These are phyloP conservation scores for Drechslerella dactyloides DNA, from an alignment of 2,329 filamentous ascomycete species.

Conservation along the genomic window DNA sequence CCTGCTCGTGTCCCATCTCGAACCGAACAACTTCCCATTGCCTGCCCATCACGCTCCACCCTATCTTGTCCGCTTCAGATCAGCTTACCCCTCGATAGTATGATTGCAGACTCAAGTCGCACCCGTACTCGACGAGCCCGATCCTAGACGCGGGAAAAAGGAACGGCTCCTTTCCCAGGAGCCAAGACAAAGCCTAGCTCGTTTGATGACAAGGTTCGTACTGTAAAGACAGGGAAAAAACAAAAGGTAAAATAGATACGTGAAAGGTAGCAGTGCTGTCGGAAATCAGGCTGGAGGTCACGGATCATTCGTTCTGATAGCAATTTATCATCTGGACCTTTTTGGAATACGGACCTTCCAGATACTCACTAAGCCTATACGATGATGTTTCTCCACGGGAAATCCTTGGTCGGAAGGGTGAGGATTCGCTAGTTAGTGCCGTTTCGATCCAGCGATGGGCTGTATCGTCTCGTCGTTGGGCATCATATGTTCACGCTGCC, in stretches of 20 bases:
- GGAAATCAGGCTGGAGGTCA: constrained; percentile 48
- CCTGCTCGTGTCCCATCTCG: constrained; percentile 18
- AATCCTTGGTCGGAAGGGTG: constrained; percentile 39
- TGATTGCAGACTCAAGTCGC: constrained; percentile 1
- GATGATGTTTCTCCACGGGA: constrained; percentile 21
- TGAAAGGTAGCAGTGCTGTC: not conserved
- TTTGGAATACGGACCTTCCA: constrained; percentile 43
- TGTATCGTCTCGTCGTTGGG: constrained; percentile 1
- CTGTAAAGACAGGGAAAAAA: constrained; percentile 24
- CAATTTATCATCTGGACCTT: constrained; percentile 45
- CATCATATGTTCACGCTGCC: constrained; percentile 41
- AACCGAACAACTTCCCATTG: constrained; percentile 25
- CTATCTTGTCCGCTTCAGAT: constrained; percentile 28
- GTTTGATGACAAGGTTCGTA: constrained; percentile 41
- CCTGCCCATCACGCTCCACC: not conserved
- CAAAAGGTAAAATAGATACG: not conserved
- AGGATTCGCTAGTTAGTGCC: constrained; percentile 32
- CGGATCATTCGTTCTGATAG: constrained; percentile 40
- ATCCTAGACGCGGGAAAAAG: constrained; percentile 48
- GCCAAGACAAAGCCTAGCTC: constrained; percentile 41
- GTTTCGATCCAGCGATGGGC: constrained; percentile 36
- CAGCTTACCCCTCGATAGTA: constrained; percentile 45
- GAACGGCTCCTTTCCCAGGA: constrained; percentile 50
- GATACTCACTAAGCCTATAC: constrained; percentile 42
- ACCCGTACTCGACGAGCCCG: constrained; percentile 45